Conservation (phyloP, 139 green algal genomes). For the Auxenochlorella protothecoides region DNA sequence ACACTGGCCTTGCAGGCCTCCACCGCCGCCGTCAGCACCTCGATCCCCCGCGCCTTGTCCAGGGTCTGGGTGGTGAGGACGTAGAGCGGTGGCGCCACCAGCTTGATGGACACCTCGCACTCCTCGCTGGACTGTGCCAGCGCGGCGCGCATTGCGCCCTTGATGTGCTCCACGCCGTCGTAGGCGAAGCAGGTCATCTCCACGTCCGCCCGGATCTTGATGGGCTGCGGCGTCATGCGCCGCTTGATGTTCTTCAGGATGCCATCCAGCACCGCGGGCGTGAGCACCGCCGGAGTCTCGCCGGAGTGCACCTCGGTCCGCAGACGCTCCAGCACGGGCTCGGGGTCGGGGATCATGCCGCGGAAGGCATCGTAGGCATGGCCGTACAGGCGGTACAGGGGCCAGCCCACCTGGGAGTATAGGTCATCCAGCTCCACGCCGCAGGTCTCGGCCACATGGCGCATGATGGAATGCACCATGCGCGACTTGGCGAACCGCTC, state of each 20-base stretch:
- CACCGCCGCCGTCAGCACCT: constrained; percentile 60
- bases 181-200: constrained; percentile 98
- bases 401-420: constrained; percentile 84
- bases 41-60: constrained; percentile 69
- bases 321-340: constrained; percentile 44
- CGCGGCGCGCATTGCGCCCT: constrained; percentile 75
- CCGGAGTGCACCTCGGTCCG: constrained; percentile 45
- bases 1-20: constrained; percentile 64
- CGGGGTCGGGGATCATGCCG: constrained; percentile 47
- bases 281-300: constrained; percentile 38
- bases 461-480: constrained; percentile 97
- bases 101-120: constrained; percentile 87
- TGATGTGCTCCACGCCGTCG: constrained; percentile 95
- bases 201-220: constrained; percentile 96
- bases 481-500: constrained; percentile 95
- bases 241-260: constrained; percentile 93
- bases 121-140: constrained; percentile 56
- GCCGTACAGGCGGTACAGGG: constrained; percentile 88
- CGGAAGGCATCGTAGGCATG: constrained; percentile 93
- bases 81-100: constrained; percentile 96
- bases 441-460: constrained; percentile 90
- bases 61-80: constrained; percentile 94
- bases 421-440: constrained; percentile 60
- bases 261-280: constrained; percentile 62
- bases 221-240: constrained; percentile 96